phyloP scores from a whole-genome alignment of 1,139 yeast genomes.

The Geotrichum europaeum region DNA sequence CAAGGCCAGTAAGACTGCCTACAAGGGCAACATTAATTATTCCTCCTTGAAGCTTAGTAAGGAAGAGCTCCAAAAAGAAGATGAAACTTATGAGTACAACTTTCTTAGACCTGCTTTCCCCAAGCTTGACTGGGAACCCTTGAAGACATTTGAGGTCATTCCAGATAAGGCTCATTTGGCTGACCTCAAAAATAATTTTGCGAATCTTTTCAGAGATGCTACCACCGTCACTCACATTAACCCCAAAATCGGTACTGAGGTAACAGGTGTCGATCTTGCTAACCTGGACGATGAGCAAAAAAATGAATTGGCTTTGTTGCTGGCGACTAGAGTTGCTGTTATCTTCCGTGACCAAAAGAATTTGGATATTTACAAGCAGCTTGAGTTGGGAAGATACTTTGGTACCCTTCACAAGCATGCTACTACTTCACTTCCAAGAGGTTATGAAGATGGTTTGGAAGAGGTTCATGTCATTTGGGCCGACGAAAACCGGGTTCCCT shows the following conservation, averaged over 20 bases:
- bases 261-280: conserved; percentile 50
- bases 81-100: conserved; percentile 10
- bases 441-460: conserved; percentile 30
- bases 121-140: conserved; percentile 29
- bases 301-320: conserved; percentile 59
- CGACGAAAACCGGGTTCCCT: conserved; percentile 29
- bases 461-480: conserved; percentile 57
- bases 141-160: conserved; percentile 22
- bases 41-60: conserved; percentile 7
- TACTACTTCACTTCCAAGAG: conserved; percentile 62
- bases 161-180: conserved; percentile 21
- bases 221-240: conserved; percentile 38
- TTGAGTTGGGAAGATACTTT: conserved; percentile 56
- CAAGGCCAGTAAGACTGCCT: conserved; percentile 3
- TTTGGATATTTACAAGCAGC: conserved; percentile 45
- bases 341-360: conserved; percentile 57
- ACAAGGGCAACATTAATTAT: conserved; percentile 14
- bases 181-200: conserved; percentile 32
- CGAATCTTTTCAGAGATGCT: conserved; percentile 47
- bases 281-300: conserved; percentile 43
- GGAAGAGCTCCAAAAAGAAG: conserved; percentile 10
- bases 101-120: conserved; percentile 32
- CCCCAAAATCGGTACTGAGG: conserved; percentile 63
- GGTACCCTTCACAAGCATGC: conserved; percentile 72
- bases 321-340: conserved; percentile 62